A percentile compares a stretch with the other conserved stretches of the same genome.
These are phyloP conservation scores for Fusarium pseudograminearum DNA, from an alignment of 2,329 filamentous ascomycete species.

Conservation along the genomic window DNA sequence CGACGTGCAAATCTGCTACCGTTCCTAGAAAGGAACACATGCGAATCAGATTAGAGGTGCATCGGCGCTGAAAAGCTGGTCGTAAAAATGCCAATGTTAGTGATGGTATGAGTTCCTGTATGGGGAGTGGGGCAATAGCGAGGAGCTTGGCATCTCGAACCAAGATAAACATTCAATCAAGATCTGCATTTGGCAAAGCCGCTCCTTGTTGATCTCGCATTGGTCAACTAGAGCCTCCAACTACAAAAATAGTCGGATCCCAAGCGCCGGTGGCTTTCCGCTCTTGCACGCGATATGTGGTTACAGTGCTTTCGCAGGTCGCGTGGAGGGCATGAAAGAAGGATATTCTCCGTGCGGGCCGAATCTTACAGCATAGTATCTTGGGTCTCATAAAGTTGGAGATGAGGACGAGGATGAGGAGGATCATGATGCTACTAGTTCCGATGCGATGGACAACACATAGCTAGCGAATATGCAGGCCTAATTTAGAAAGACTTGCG, in stretches of 20 bases:
- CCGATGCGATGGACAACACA: background rate
- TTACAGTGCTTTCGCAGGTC: conserved; percentile 27
- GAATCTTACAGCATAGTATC: conserved; percentile 17
- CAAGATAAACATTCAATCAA: conserved; percentile 5
- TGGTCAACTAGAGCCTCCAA: conserved; percentile 17
- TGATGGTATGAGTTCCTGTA: conserved; percentile 25
- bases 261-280: conserved; percentile 32
- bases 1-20: conserved; percentile 37
- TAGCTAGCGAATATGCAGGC: background rate
- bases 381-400: conserved; percentile 12
- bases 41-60: conserved; percentile 37
- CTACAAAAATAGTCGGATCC: conserved; percentile 37
- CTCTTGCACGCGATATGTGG: conserved; percentile 14
- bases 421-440: background rate
- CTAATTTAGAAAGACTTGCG: conserved; percentile 23
- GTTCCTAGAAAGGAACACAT: conserved; percentile 13
- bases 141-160: conserved; percentile 25
- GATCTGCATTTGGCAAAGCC: conserved; percentile 26
- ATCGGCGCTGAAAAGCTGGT: conserved; percentile 28
- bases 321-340: conserved; percentile 18
- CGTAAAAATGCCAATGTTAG: conserved; percentile 28
- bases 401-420: background rate
- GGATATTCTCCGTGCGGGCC: conserved; percentile 31
- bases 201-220: conserved; percentile 27
- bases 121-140: conserved; percentile 15